Percentiles rank a stretch among this genome's conserved stretches.
Evolutionary conservation across 768 basidiomycete species (phyloP).

Genomic region (Amylocystis lapponica): DNA sequence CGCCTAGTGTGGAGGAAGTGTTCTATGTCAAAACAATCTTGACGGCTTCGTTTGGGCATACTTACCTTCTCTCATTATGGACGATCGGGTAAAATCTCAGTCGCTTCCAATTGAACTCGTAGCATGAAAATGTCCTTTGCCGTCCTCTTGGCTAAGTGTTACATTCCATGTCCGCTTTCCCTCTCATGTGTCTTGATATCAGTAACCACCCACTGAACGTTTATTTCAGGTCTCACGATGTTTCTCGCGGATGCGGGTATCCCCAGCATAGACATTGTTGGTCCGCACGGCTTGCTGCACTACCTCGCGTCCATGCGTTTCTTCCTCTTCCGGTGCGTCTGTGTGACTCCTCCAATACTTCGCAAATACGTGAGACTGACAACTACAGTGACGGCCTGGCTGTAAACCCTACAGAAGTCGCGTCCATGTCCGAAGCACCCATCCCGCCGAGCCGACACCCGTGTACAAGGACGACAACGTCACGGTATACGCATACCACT

Average conservation of each 20-base stretch:
- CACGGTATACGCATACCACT: conserved; percentile 55
- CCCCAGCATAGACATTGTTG: conserved; percentile 52
- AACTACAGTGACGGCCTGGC: conserved; percentile 32
- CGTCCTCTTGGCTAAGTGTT: too few species aligned
- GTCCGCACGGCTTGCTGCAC: conserved; percentile 71
- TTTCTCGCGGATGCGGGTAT: conserved; percentile 69
- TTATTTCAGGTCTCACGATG: conserved; percentile 66
- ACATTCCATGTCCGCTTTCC: too few species aligned
- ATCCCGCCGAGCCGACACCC: conserved; percentile 41
- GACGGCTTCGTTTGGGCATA: too few species aligned
- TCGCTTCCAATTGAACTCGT: too few species aligned
- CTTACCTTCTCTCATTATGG: too few species aligned
- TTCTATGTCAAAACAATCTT: too few species aligned
- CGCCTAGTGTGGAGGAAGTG: too few species aligned
- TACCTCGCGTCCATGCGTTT: conserved; percentile 64
- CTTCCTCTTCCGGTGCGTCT: conserved; percentile 58
- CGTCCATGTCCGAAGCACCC: conserved; percentile 43
- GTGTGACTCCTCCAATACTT: conserved; percentile 5
- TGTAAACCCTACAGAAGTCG: conserved; percentile 40
- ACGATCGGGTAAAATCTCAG: too few species aligned
- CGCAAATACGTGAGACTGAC: neutral
- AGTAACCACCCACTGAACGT: too few species aligned
- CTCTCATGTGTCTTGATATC: too few species aligned
- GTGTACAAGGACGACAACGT: conserved; percentile 60
- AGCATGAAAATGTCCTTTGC: too few species aligned